A percentile compares a stretch with the other conserved stretches of the same genome.
Evolutionary conservation across 2,329 filamentous ascomycete genomes (phyloP).

Genomic region (Pezicula neosporulosa): DNA sequence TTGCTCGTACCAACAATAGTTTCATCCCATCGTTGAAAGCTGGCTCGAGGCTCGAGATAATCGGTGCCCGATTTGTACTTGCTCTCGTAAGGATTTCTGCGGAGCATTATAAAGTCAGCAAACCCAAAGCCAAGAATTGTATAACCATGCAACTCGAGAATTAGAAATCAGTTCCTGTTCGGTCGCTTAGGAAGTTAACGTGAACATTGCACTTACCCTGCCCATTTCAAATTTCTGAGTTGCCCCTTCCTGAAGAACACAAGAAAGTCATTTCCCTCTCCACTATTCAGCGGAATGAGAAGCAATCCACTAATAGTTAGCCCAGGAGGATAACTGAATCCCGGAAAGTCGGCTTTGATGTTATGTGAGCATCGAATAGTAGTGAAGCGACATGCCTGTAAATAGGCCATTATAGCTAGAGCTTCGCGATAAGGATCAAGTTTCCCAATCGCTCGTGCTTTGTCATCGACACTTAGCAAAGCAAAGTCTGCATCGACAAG

Average conservation of each 20-base stretch:
- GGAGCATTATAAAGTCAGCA: too few relatives aligned
- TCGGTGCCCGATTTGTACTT: conserved; percentile 6
- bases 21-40: conserved; percentile 18
- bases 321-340: conserved; percentile 6
- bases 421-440: conserved; percentile 14
- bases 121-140: too few relatives aligned
- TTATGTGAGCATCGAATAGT: too few relatives aligned
- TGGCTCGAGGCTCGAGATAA: conserved; percentile 16
- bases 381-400: too few relatives aligned
- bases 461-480: conserved; percentile 16
- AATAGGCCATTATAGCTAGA: too few relatives aligned
- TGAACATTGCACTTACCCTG: neutral
- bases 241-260: conserved; percentile 18
- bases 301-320: conserved; percentile 14
- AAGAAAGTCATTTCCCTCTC: conserved; percentile 16
- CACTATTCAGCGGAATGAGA: conserved; percentile 13
- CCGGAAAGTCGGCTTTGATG: conserved; percentile 14
- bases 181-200: too few relatives aligned
- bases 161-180: too few relatives aligned
- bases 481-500: conserved; percentile 19
- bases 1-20: conserved; percentile 15
- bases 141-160: too few relatives aligned
- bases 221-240: conserved; percentile 16
- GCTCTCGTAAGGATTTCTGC: conserved; percentile 20
- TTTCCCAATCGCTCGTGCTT: conserved; percentile 20